Conservation (phyloP, 129 eudicot genomes). For the Glebionis coronaria region DNA sequence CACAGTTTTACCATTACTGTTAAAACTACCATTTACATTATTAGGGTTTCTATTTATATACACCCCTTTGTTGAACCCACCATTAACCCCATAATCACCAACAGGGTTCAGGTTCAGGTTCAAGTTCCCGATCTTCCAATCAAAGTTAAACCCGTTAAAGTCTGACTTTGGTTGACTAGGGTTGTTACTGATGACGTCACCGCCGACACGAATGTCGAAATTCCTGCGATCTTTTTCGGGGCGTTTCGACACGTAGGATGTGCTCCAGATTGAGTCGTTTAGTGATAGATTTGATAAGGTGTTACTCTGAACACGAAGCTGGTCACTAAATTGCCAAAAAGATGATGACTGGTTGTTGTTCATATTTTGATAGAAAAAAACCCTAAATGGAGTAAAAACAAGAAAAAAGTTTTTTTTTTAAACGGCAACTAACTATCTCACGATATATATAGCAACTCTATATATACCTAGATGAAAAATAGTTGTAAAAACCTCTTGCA, state of each 20-base stretch:
- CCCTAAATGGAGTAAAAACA: no score
- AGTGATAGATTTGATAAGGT: conserved; percentile 61
- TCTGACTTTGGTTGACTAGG: conserved; percentile 25
- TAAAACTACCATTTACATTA: conserved; percentile 27
- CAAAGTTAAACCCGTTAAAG: conserved; percentile 48
- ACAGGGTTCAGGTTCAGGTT: conserved; percentile 13
- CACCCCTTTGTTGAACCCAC: conserved; percentile 82
- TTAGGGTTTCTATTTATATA: conserved; percentile 45
- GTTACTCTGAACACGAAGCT: conserved; percentile 66
- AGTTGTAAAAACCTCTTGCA: no score
- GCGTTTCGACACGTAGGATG: conserved; percentile 45
- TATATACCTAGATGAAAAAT: no score
- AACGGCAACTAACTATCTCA: no score
- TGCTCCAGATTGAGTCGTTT: conserved; percentile 92
- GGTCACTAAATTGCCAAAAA: conserved; percentile 87
- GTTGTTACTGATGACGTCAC: conserved; percentile 11
- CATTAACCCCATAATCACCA: conserved; percentile 46
- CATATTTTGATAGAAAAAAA: conserved; percentile 27
- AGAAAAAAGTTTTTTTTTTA: no score
- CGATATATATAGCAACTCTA: no score
- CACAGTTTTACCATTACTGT: conserved; percentile 27
- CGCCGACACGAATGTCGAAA: conserved; percentile 71
- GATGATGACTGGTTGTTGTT: conserved; percentile 53
- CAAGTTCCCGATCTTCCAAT: conserved; percentile 46
- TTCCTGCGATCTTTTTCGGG: conserved; percentile 57